phyloP scores from a whole-genome alignment of 345 rosid genomes.

The Acer campestre region DNA sequence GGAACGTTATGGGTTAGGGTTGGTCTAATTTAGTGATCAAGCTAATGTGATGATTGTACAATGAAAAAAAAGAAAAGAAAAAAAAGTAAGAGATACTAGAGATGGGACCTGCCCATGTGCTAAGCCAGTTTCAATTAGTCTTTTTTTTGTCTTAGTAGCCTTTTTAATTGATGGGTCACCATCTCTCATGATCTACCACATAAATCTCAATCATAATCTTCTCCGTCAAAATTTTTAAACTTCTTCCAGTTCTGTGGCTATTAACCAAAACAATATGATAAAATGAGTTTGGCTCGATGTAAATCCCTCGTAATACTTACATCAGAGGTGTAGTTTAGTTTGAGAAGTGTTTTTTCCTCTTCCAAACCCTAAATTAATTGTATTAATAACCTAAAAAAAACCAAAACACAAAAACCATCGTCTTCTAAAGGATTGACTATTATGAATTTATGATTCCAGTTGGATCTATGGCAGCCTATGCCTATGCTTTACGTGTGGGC shows the following conservation, averaged over 20 bases:
- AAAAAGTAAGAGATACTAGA: conserved; percentile 24
- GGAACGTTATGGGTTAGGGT: neutral
- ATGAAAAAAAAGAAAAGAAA: neutral
- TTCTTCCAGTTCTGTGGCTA: neutral
- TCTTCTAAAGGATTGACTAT: too few relatives aligned
- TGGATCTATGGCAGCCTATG: too few relatives aligned
- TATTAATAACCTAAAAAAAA: too few relatives aligned
- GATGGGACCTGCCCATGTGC: conserved; percentile 46
- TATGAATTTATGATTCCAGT: too few relatives aligned
- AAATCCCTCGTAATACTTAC: too few relatives aligned
- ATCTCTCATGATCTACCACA: conserved; percentile 27
- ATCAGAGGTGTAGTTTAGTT: too few relatives aligned
- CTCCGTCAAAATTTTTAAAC: conserved; percentile 1
- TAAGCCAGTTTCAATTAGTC: conserved; percentile 18
- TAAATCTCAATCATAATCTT: conserved; percentile 11
- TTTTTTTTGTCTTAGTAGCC: conserved; percentile 23
- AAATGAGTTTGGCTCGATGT: too few relatives aligned
- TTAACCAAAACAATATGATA: neutral
- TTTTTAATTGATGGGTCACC: conserved; percentile 39
- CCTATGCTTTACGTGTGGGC: too few relatives aligned
- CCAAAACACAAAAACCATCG: too few relatives aligned
- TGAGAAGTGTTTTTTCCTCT: too few relatives aligned
- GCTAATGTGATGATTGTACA: conserved; percentile 2
- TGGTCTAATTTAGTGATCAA: neutral
- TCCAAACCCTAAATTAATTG: too few relatives aligned